These are phyloP conservation scores for Backusella parvicylindrica DNA, from an alignment of 192 early-diverging fungal genomes.

Conservation along the genomic window DNA sequence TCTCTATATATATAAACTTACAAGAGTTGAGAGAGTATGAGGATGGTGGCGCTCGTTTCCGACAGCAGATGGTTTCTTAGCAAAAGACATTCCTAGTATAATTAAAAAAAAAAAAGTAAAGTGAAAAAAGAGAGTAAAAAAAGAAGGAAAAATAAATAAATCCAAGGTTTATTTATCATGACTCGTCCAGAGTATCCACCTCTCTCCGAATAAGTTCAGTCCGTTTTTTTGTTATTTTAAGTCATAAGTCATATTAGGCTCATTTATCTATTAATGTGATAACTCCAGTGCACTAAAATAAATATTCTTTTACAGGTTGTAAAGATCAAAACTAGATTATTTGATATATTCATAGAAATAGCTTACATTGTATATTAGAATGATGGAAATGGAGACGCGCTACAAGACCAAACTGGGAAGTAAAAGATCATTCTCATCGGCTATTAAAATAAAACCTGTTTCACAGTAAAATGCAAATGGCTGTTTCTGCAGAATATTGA, in stretches of 20 bases:
- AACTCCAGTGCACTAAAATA: not conserved
- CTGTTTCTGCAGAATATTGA: not conserved
- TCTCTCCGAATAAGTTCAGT: not conserved
- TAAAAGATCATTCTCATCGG: not conserved
- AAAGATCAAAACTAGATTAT: not conserved
- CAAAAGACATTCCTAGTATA: not conserved
- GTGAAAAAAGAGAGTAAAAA: not conserved
- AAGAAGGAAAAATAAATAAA: not conserved
- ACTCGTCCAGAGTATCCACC: not conserved
- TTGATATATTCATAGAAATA: not conserved
- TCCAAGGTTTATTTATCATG: not conserved
- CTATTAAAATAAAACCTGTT: conserved; percentile 1
- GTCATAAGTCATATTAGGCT: not conserved
- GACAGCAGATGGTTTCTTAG: not conserved
- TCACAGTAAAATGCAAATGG: not conserved
- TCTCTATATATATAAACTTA: conserved; percentile 23
- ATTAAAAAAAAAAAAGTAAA: not conserved
- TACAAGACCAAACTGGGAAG: not conserved
- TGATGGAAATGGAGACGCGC: not conserved
- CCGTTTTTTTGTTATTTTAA: not conserved
- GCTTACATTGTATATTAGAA: not conserved
- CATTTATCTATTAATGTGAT: not conserved
- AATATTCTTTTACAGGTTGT: not conserved
- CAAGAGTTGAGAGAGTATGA: conserved; percentile 51
- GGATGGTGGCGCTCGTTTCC: conserved; percentile 42